Evolutionary conservation across 2,329 filamentous ascomycete species (phyloP).

Genomic region (Phialemoniopsis sp.): DNA sequence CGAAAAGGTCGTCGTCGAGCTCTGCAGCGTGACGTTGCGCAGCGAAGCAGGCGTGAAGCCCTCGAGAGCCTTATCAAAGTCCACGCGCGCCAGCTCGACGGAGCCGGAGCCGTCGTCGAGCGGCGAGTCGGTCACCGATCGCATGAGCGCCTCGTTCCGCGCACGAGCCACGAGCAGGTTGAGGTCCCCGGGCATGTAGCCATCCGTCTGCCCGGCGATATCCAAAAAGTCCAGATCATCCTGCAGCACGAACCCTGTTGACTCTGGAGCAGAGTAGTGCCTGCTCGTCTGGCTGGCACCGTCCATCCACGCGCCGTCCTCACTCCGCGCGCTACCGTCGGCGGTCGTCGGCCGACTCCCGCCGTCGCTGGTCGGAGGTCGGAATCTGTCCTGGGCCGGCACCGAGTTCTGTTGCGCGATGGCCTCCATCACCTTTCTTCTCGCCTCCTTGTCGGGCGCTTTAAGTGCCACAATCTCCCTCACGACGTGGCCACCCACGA

Average conservation of each 20-base stretch:
- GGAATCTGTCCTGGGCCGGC: conserved; percentile 17
- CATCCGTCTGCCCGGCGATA: conserved; percentile 88
- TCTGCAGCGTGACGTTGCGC: conserved; percentile 89
- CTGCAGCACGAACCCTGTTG: conserved; percentile 65
- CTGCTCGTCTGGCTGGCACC: conserved; percentile 56
- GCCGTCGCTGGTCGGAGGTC: conserved; percentile 20
- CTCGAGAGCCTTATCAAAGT: conserved; percentile 81
- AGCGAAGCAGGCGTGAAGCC: conserved; percentile 95
- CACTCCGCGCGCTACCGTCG: conserved; percentile 41
- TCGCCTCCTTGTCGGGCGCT: conserved; percentile 87
- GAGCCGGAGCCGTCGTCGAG: conserved; percentile 41
- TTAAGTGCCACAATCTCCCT: conserved; percentile 87
- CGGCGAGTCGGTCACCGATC: conserved; percentile 59
- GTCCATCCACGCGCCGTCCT: conserved; percentile 71
- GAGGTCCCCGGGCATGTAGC: conserved; percentile 96
- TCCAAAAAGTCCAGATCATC: conserved; percentile 84
- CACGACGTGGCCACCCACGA: conserved; percentile 88
- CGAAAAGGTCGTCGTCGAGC: conserved; percentile 86
- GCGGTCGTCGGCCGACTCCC: conserved; percentile 55
- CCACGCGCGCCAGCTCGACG: conserved; percentile 64
- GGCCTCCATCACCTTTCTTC: conserved; percentile 78
- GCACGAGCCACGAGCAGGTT: conserved; percentile 81
- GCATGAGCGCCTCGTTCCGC: conserved; percentile 87
- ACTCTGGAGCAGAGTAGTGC: conserved; percentile 11
- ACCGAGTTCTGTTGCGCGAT: conserved; percentile 58